phyloP scores from a whole-genome alignment of 2,329 filamentous ascomycete genomes.

The Zymoseptoria tritici region DNA sequence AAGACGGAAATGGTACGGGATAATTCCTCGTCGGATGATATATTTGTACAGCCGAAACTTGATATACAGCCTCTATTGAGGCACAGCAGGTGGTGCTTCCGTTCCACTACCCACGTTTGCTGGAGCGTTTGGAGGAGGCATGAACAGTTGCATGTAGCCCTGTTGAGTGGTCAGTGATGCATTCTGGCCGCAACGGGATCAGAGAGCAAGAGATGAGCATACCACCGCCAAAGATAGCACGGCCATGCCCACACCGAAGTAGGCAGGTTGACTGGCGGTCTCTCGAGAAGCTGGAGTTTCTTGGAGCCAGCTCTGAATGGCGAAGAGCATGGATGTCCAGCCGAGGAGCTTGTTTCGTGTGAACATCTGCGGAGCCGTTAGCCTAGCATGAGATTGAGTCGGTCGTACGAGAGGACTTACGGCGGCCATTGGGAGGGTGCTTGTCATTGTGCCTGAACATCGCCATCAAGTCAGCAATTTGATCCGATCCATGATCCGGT shows the following conservation, averaged over 20 bases:
- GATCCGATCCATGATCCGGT: not conserved
- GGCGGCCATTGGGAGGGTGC: conserved; percentile 88
- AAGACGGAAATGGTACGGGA: not conserved
- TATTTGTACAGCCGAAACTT: not conserved
- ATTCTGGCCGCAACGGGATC: conserved; percentile 31
- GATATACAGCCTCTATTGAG: not conserved
- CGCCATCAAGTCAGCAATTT: not conserved
- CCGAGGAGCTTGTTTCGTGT: conserved; percentile 49
- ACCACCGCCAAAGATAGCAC: conserved; percentile 42
- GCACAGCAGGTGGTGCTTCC: conserved; percentile 11
- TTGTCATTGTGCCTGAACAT: conserved; percentile 52
- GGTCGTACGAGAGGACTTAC: conserved; percentile 37
- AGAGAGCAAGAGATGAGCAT: conserved; percentile 19
- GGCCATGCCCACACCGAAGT: conserved; percentile 73
- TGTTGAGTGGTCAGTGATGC: conserved; percentile 23
- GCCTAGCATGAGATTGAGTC: conserved; percentile 5
- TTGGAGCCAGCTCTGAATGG: conserved; percentile 68
- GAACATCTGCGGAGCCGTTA: conserved; percentile 32
- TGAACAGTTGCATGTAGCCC: conserved; percentile 59
- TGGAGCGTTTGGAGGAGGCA: conserved; percentile 45
- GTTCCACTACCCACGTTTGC: conserved; percentile 10
- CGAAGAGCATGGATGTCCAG: conserved; percentile 66
- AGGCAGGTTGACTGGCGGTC: conserved; percentile 59
- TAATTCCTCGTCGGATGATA: not conserved
- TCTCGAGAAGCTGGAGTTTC: conserved; percentile 63